Conservation (phyloP, 2,329 filamentous ascomycete species). For the Colletotrichum shisoi region DNA sequence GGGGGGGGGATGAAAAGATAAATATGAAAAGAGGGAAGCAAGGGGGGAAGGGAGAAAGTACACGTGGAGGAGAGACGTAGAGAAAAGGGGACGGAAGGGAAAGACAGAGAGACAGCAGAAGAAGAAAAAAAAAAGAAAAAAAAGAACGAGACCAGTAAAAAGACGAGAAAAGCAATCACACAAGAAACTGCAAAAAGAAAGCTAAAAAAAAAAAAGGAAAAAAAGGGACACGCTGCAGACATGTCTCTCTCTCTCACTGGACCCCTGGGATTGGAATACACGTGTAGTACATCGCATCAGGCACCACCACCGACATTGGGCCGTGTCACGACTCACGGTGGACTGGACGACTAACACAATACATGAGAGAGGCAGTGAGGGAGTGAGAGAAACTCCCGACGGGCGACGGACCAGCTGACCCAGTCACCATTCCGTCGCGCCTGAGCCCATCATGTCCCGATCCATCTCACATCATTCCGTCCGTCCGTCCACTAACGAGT, state of each 20-base stretch:
- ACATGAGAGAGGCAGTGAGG: too few species aligned
- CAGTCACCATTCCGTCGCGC: conserved; percentile 17
- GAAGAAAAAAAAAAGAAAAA: too few species aligned
- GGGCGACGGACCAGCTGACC: conserved; percentile 18
- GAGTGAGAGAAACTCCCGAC: neutral
- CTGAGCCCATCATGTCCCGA: conserved; percentile 3
- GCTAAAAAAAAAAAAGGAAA: neutral
- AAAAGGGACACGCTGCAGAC: neutral
- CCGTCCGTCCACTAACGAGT: neutral
- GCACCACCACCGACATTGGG: conserved; percentile 14
- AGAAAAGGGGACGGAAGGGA: neutral
- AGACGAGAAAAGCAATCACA: neutral
- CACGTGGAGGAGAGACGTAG: neutral
- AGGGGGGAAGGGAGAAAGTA: neutral
- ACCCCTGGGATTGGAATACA: neutral
- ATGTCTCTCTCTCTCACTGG: neutral
- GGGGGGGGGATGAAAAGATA: neutral
- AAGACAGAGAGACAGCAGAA: neutral
- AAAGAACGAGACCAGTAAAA: neutral
- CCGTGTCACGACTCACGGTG: conserved; percentile 2
- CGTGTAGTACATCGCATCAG: neutral
- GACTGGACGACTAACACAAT: neutral
- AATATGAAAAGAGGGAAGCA: neutral
- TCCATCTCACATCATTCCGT: conserved; percentile 3
- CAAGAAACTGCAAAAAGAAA: neutral